A percentile compares a stretch with the other conserved stretches of the same genome.
Evolutionary conservation across 2,329 filamentous ascomycete species (phyloP).

Genomic region (Capronia epimyces): DNA sequence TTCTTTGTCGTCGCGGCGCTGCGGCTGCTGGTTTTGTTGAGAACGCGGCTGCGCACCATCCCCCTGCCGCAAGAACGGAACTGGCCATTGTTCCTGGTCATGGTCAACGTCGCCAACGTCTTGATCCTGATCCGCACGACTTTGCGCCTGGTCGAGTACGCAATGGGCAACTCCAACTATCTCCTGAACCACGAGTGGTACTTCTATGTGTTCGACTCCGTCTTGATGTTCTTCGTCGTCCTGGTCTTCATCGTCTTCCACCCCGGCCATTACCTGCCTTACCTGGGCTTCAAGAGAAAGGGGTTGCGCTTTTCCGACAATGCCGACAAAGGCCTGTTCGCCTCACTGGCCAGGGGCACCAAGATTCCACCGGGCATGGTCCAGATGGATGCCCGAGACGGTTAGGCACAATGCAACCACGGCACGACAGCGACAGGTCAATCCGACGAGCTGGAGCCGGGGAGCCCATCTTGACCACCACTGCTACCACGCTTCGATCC

Average conservation of each 20-base stretch:
- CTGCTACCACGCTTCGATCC: too few species aligned
- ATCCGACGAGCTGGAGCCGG: too few species aligned
- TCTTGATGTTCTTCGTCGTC: constrained; percentile 19
- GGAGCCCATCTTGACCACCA: too few species aligned
- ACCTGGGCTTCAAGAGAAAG: constrained; percentile 17
- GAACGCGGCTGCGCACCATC: constrained; percentile 8
- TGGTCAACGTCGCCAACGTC: constrained; percentile 20
- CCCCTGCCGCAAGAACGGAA: constrained; percentile 17
- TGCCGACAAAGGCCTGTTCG: constrained; percentile 18
- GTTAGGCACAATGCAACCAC: neutral
- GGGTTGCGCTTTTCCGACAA: constrained; percentile 18
- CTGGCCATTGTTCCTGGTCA: constrained; percentile 19
- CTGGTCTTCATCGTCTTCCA: constrained; percentile 18
- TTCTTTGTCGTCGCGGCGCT: constrained; percentile 45
- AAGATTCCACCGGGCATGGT: constrained; percentile 6
- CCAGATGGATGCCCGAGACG: neutral
- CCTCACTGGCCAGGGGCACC: constrained; percentile 5
- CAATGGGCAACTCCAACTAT: constrained; percentile 18
- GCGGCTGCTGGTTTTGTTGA: constrained; percentile 31
- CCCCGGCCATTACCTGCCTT: constrained; percentile 21
- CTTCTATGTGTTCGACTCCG: constrained; percentile 23
- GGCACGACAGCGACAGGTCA: too few species aligned
- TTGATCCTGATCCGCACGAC: constrained; percentile 20
- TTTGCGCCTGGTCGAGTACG: constrained; percentile 19
- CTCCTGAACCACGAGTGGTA: constrained; percentile 22